Base-by-base conservation (phyloP, 208 protist species). In the Angomonas deanei region DNA sequence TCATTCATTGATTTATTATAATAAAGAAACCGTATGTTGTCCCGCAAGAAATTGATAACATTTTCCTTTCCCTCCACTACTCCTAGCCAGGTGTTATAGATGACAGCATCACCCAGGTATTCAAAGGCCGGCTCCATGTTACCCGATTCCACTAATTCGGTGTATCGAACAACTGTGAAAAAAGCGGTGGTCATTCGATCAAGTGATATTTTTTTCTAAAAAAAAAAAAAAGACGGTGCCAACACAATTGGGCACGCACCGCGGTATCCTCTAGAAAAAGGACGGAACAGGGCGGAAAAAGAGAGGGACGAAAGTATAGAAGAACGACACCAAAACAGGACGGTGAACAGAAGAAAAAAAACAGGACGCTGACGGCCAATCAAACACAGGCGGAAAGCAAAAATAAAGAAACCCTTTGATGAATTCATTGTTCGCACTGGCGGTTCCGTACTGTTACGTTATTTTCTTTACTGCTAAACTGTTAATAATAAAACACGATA, bases 11-110 rank as follows among this genome's bases (percentile, higher is more conserved):
- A 86, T 15, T 72, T 68, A 0, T 60, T 66, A 56, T 82, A 67
- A 59, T 94, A 84, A 10, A 86, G 27, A 68, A 84, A 94, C 27
- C 88, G 84, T 2, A 88, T 28, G 64, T 88, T 88, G 61, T 94
- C 88, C 4, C 77, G 73, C 60, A 94, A 70, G 74, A 88, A 94
- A 3, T 67, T 83, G 5, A 76, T 60, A 0, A 91, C 88, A 53
- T 92, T 88, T 26, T 84, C 72, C 47, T 76, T 84, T 0, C 88
- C 84, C 58, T 90, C 82, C 6, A 88, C 75, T 3, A 94, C 74
- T 28, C 88, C 88, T 58, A 86, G 70, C 84, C 80, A 94, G 8
- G 88, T 84, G 23, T 86, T 79, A 59, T 88, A 90, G 6, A 94
- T 72, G 21, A 92, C 64, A 42, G 89, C 79, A 10, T 90, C 72